A percentile compares a stretch with the other conserved stretches of the same genome.
Evolutionary conservation across 2,329 filamentous ascomycete species (phyloP).

Genomic region (Fusarium siculi): DNA sequence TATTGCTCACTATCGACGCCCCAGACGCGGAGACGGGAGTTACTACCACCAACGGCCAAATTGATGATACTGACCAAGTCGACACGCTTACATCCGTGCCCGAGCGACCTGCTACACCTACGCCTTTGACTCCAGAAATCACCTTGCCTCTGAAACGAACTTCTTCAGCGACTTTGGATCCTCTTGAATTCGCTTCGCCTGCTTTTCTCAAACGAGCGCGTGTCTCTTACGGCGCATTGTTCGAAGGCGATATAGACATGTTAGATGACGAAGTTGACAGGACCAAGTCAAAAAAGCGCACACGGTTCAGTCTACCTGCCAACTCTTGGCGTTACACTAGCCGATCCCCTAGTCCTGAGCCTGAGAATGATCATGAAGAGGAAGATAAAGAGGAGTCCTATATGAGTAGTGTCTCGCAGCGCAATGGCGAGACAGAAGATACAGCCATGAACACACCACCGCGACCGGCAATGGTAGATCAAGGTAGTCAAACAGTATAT

Average conservation of each 20-base stretch:
- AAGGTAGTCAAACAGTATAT: conserved; percentile 50
- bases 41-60: conserved; percentile 31
- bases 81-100: conserved; percentile 12
- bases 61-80: background rate
- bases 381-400: conserved; percentile 15
- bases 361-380: conserved; percentile 48
- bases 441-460: conserved; percentile 32
- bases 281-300: conserved; percentile 67
- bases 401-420: background rate
- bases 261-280: conserved; percentile 70
- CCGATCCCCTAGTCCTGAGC: conserved; percentile 76
- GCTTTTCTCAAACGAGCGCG: conserved; percentile 80
- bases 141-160: conserved; percentile 48
- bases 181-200: conserved; percentile 76
- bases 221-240: conserved; percentile 74
- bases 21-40: conserved; percentile 31
- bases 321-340: conserved; percentile 80
- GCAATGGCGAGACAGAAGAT: conserved; percentile 18
- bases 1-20: conserved; percentile 63
- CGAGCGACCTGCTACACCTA: conserved; percentile 31
- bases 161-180: conserved; percentile 50
- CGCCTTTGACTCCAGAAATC: conserved; percentile 29
- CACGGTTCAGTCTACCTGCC: conserved; percentile 73
- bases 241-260: conserved; percentile 72
- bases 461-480: conserved; percentile 49